Evolutionary conservation across 805 yeast species (phyloP), one percentile per base, ranked within the genome.

Genomic region (Saccharomycopsis synnaedendra): DNA sequence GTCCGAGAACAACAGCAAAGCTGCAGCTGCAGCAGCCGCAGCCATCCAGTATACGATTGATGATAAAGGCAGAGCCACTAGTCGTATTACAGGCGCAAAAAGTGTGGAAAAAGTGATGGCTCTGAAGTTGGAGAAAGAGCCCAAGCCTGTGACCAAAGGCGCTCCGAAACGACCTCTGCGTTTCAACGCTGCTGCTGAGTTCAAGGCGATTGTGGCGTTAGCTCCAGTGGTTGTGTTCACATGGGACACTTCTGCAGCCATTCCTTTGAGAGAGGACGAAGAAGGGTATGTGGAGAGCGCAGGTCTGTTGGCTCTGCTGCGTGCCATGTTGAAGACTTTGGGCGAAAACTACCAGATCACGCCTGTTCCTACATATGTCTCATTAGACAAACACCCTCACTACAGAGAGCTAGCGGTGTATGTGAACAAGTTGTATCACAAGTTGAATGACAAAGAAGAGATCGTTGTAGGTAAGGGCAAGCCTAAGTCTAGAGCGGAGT

Each of bases 361-460:
- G 5, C 54, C 54, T 3, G 54, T 47, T 28, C 54, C 54, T 29
- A 43, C 54, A 5, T 51, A 42, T 40, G 54, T 51, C 19, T 41
- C 52, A 3, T 43, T 51, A 19, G 52, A 51, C 36, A 34, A 44
- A 11, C 54, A 51, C 37, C 54, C 54, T 10, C 54, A 51, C 19
- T 51, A 31, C 42, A 51, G 42, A 39, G 54, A 51, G 30, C 42
- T 51, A 35, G 51, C 54, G 3, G 42, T 45, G 10, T 51, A 51
- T 32, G 48, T 51, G 38, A 51, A 51, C 33, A 33, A 48, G n/a
- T 28, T 51, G 4, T 51, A 51, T 30, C 33, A 35, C 27, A 46
- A 46, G 38, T 39, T 51, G 6, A 44, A 50, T 35, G 27, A 38
- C n/a, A 40, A 40, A 40, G 36, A 30, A 9, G 28, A 9, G 10